A percentile compares a stretch with the other conserved stretches of the same genome.
phyloP scores from a whole-genome alignment of 2,329 filamentous ascomycete species.

The Cordyceps pruinosa region DNA sequence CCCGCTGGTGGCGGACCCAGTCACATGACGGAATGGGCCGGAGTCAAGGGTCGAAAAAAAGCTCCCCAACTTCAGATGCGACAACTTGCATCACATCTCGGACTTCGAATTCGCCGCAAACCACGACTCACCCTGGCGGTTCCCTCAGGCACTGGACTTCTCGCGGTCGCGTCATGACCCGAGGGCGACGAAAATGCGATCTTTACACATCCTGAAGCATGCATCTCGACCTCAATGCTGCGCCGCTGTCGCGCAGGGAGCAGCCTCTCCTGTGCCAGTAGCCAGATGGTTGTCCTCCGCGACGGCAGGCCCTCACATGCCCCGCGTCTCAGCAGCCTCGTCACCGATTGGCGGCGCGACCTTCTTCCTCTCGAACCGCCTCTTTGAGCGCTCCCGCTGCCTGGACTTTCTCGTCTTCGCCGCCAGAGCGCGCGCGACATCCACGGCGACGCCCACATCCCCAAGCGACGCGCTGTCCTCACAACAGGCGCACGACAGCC shows the following conservation, averaged over 20 bases:
- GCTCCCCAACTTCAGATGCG: neutral
- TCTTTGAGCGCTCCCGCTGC: slow-evolving; percentile 31
- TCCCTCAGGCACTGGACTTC: slow-evolving; percentile 5
- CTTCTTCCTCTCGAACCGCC: slow-evolving; percentile 31
- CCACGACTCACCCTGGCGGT: neutral
- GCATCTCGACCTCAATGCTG: slow-evolving; percentile 6
- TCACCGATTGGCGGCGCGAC: slow-evolving; percentile 16
- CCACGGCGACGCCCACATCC: slow-evolving; percentile 14
- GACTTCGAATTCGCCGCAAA: neutral
- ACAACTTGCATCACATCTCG: neutral
- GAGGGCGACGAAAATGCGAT: slow-evolving; percentile 10
- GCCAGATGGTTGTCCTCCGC: slow-evolving; percentile 26
- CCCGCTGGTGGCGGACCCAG: slow-evolving; percentile 6
- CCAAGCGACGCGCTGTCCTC: neutral
- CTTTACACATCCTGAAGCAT: slow-evolving; percentile 4
- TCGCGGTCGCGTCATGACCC: slow-evolving; percentile 11
- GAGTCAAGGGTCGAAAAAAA: slow-evolving; percentile 3
- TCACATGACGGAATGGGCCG: slow-evolving; percentile 6
- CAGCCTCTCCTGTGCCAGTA: neutral
- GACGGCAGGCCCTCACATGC: slow-evolving; percentile 14
- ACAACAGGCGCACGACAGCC: neutral
- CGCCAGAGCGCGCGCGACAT: slow-evolving; percentile 22
- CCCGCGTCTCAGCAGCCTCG: slow-evolving; percentile 11
- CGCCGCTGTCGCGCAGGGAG: neutral
- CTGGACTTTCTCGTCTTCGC: slow-evolving; percentile 27